These are phyloP conservation scores for Parsonsia alboflavescens DNA, from an alignment of 257 asterid genomes.

Conservation along the genomic window DNA sequence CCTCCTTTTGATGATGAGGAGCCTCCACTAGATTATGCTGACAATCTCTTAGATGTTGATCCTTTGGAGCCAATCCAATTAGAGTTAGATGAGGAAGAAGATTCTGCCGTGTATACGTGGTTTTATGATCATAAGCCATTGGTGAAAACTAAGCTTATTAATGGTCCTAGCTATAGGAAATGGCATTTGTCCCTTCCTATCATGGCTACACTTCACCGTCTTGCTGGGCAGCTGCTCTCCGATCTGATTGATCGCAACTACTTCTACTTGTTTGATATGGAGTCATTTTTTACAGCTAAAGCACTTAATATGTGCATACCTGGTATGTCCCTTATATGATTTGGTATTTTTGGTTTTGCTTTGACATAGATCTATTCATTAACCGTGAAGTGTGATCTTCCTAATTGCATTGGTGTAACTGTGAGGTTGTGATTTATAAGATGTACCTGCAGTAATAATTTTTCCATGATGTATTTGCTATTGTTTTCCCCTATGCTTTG, in stretches of 20 bases:
- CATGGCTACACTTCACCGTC: conserved; percentile 96
- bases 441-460: background rate
- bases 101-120: conserved; percentile 94
- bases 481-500: background rate
- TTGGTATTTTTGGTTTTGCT: background rate
- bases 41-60: conserved; percentile 91
- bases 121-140: conserved; percentile 98
- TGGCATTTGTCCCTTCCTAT: conserved; percentile 99
- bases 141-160: conserved; percentile 91
- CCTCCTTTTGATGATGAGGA: conserved; percentile 99
- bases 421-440: background rate
- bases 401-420: background rate
- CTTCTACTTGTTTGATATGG: conserved; percentile 95
- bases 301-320: conserved; percentile 99
- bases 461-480: background rate
- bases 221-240: conserved; percentile 95
- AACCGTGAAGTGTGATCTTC: background rate
- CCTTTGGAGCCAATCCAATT: conserved; percentile 97
- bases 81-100: conserved; percentile 96
- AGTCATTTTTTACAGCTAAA: conserved; percentile 94
- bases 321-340: conserved; percentile 35
- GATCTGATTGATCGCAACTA: conserved; percentile 90
- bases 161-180: conserved; percentile 95
- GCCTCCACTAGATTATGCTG: conserved; percentile 97
- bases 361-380: background rate